These are phyloP conservation scores for Annulohypoxylon moriforme DNA, from an alignment of 495 filamentous ascomycete genomes.

Conservation along the genomic window DNA sequence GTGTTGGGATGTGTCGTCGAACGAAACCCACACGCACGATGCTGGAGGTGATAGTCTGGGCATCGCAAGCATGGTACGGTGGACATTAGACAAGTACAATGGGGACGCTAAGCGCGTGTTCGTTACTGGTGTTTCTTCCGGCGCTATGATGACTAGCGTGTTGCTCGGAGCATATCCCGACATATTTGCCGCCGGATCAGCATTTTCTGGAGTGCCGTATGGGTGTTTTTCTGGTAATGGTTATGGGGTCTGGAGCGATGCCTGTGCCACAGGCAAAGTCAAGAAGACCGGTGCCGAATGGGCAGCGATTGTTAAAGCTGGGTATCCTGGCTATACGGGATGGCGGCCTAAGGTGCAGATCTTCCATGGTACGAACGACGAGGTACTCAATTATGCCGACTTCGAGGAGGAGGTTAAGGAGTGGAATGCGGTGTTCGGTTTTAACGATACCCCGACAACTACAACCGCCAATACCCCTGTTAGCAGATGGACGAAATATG, in stretches of 20 bases:
- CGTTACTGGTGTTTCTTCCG: constrained; percentile 61
- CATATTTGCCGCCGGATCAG: constrained; percentile 58
- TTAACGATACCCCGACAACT: constrained; percentile 45
- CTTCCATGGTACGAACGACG: constrained; percentile 62
- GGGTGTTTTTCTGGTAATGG: constrained; percentile 67
- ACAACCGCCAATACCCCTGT: constrained; percentile 52
- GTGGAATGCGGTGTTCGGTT: constrained; percentile 55
- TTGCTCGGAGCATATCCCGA: constrained; percentile 55
- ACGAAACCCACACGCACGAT: constrained; percentile 64
- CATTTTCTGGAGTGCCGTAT: constrained; percentile 69
- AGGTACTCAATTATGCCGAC: constrained; percentile 61
- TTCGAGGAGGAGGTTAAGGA: constrained; percentile 65
- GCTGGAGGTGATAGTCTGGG: constrained; percentile 69
- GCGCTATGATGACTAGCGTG: constrained; percentile 64
- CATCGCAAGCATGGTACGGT: constrained; percentile 71
- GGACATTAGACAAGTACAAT: constrained; percentile 56
- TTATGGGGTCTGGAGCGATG: constrained; percentile 58
- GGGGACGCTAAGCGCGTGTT: constrained; percentile 59
- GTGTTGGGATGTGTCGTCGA: constrained; percentile 69
- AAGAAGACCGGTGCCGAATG: constrained; percentile 55
- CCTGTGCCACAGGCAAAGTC: constrained; percentile 57
- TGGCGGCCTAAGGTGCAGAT: constrained; percentile 67
- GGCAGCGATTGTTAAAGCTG: constrained; percentile 56
- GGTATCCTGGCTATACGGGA: constrained; percentile 64
- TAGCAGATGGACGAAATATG: constrained; percentile 58